Conservation (phyloP, 768 basidiomycete genomes). For the Kwoniella bestiolae region DNA sequence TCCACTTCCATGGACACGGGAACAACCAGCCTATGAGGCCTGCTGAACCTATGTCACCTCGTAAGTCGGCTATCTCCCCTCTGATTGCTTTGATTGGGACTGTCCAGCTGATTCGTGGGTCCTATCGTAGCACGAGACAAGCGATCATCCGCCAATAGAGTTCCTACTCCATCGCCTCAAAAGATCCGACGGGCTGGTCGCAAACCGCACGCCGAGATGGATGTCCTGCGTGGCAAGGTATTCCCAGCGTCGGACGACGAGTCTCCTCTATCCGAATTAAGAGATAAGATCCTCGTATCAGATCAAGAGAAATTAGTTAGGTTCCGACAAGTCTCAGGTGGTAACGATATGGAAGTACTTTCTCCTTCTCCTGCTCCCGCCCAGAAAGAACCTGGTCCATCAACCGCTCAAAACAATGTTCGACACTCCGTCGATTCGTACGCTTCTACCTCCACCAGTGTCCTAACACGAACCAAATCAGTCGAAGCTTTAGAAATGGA, state of each 20-base stretch:
- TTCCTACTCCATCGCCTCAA: conserved; percentile 25
- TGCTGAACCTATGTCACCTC: conserved; percentile 19
- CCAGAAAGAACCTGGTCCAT: not conserved
- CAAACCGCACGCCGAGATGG: conserved; percentile 13
- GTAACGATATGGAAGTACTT: conserved; percentile 21
- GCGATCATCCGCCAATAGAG: conserved; percentile 1
- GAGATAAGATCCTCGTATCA: conserved; percentile 32
- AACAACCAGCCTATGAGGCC: not conserved
- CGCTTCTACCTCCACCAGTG: not conserved
- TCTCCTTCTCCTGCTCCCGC: not conserved
- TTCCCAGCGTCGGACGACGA: conserved; percentile 23
- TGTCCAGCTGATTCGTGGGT: not conserved
- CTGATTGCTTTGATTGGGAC: not conserved
- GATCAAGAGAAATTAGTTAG: conserved; percentile 41
- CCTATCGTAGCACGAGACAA: conserved; percentile 4
- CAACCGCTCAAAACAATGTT: not conserved
- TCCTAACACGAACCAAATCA: conserved; percentile 7
- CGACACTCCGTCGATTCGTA: conserved; percentile 1
- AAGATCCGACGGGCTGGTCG: conserved; percentile 10
- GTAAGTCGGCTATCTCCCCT: not conserved
- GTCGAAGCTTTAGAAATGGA: conserved; percentile 42
- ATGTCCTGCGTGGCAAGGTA: conserved; percentile 8
- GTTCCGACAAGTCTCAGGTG: conserved; percentile 35
- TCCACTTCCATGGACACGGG: conserved; percentile 19
- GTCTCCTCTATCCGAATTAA: conserved; percentile 30